Conservation (phyloP, 352 stramenopile species). For the Globisporangium cystogenes region DNA sequence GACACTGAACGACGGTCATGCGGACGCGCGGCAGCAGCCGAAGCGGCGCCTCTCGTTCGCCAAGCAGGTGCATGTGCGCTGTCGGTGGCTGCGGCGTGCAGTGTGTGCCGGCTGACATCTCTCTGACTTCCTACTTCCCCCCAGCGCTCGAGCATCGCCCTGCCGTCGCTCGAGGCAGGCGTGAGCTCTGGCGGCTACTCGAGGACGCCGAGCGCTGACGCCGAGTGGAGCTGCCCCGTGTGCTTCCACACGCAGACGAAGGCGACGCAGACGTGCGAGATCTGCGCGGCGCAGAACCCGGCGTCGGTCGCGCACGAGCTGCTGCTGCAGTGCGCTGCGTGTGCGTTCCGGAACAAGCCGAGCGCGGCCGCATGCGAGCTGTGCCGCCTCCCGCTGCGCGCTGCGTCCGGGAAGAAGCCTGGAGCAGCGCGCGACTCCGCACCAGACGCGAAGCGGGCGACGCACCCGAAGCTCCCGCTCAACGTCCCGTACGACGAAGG, state of each 20-base stretch:
- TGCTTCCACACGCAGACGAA: constrained; percentile 69
- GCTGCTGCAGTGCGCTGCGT: constrained; percentile 55
- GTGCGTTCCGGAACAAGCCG: constrained; percentile 56
- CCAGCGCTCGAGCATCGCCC: constrained; percentile 3
- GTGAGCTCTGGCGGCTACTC: neutral
- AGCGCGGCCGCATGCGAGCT: constrained; percentile 45
- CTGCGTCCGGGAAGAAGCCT: neutral
- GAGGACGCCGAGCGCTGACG: neutral
- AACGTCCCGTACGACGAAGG: constrained; percentile 30
- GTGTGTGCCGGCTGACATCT: neutral
- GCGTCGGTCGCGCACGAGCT: constrained; percentile 40
- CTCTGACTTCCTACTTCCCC: neutral
- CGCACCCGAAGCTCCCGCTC: constrained; percentile 9
- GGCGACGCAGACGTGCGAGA: constrained; percentile 44
- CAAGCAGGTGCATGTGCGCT: neutral
- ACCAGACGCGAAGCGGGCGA: constrained; percentile 9
- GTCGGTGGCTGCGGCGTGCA: neutral
- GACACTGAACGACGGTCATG: neutral
- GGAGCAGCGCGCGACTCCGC: neutral
- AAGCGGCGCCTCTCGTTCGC: neutral
- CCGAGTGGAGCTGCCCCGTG: constrained; percentile 53
- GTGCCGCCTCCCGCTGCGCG: constrained; percentile 33
- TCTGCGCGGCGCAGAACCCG: constrained; percentile 70
- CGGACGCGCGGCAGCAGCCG: neutral
- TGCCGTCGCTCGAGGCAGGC: constrained; percentile 5